Evolutionary conservation across 1,284 basidiomycete genomes (phyloP).

Genomic region (Ceratobasidium sp.): DNA sequence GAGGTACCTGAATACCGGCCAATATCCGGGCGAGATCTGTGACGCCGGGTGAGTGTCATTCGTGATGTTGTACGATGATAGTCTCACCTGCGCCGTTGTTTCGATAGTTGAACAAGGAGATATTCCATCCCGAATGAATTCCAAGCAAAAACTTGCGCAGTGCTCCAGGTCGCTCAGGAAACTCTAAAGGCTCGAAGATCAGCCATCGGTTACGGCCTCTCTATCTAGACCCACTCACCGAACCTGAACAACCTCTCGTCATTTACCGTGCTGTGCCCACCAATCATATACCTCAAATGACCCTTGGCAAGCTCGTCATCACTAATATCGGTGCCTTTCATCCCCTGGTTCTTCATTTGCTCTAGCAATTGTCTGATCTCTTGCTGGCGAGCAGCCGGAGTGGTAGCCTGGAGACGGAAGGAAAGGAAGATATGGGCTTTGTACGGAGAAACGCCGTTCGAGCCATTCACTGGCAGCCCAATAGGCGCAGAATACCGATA

Average conservation of each 20-base stretch:
- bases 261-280: conserved; percentile 76
- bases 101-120: conserved; percentile 96
- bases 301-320: conserved; percentile 96
- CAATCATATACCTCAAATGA: conserved; percentile 94
- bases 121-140: conserved; percentile 89
- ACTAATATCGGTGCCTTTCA: conserved; percentile 88
- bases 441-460: background rate
- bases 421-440: conserved; percentile 88
- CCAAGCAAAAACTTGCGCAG: conserved; percentile 88
- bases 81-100: conserved; percentile 91
- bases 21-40: conserved; percentile 90
- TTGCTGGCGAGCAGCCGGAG: conserved; percentile 58
- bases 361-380: conserved; percentile 76
- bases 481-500: conserved; percentile 80
- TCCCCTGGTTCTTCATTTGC: conserved; percentile 69
- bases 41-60: conserved; percentile 39
- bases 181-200: conserved; percentile 63
- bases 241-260: conserved; percentile 95
- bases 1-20: conserved; percentile 92
- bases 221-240: conserved; percentile 57
- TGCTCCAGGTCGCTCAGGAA: conserved; percentile 94
- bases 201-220: background rate
- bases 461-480: conserved; percentile 49
- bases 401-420: conserved; percentile 76
- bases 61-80: background rate